These are phyloP conservation scores for Calcarisporium arbuscula DNA, from an alignment of 2,329 filamentous ascomycete species.

Conservation along the genomic window DNA sequence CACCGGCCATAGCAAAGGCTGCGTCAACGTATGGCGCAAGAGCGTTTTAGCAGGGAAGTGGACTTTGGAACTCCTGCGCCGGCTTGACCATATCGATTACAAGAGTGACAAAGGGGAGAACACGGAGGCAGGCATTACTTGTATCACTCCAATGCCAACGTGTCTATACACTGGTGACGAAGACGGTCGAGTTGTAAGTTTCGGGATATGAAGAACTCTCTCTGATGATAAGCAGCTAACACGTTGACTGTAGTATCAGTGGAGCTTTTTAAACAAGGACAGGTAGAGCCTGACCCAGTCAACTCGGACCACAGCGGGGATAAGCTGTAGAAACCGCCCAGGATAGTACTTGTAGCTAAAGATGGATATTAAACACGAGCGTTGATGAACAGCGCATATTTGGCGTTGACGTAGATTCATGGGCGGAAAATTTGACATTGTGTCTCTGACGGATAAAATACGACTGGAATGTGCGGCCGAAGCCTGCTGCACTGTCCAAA, in stretches of 20 bases:
- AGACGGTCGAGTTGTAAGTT: constrained; percentile 72
- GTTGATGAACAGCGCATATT: too few relatives aligned
- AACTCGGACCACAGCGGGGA: too few relatives aligned
- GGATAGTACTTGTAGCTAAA: too few relatives aligned
- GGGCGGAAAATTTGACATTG: too few relatives aligned
- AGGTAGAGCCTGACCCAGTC: constrained; percentile 37
- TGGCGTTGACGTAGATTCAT: too few relatives aligned
- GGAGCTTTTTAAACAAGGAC: constrained; percentile 54
- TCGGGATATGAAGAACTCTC: background rate
- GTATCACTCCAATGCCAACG: constrained; percentile 75
- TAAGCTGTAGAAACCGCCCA: too few relatives aligned
- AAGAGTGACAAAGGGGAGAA: constrained; percentile 54
- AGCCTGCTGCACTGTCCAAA: too few relatives aligned
- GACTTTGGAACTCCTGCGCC: constrained; percentile 70
- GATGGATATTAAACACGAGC: too few relatives aligned
- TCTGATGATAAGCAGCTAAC: constrained; percentile 5
- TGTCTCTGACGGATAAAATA: too few relatives aligned
- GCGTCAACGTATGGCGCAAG: constrained; percentile 72
- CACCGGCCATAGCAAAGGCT: constrained; percentile 77
- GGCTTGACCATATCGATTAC: constrained; percentile 71
- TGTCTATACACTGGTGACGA: constrained; percentile 93
- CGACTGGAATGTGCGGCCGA: too few relatives aligned
- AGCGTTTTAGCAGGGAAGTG: constrained; percentile 56
- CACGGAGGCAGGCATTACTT: constrained; percentile 69
- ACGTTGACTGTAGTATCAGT: constrained; percentile 48